Conservation (phyloP, 73 alveolate species). For the Symbiodinium natans region DNA sequence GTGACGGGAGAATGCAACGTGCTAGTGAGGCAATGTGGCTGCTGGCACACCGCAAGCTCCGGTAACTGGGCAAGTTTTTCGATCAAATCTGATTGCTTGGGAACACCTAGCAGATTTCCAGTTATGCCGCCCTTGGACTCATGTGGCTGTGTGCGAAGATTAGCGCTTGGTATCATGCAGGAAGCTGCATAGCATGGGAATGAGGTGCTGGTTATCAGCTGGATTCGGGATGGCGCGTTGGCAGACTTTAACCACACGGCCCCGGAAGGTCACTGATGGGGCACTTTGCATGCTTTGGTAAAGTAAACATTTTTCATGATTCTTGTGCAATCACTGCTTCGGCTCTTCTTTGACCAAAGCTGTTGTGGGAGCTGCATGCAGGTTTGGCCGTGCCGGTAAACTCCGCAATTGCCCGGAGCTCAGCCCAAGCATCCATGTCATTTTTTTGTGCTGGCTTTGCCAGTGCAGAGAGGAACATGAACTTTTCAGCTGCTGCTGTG, state of each 20-base stretch:
- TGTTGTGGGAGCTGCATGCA: too few species aligned
- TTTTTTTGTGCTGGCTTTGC: too few species aligned
- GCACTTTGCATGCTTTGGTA: not conserved
- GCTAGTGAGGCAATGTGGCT: constrained; percentile 22
- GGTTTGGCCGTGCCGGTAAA: constrained; percentile 70
- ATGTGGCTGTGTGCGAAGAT: not conserved
- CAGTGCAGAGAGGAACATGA: too few species aligned
- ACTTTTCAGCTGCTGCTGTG: too few species aligned
- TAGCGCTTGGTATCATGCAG: not conserved
- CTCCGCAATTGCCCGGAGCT: constrained; percentile 33
- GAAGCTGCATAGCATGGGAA: too few species aligned
- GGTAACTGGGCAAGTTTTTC: not conserved
- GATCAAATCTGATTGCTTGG: not conserved
- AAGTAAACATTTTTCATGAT: not conserved
- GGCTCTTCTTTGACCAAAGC: too few species aligned
- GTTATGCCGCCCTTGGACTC: too few species aligned
- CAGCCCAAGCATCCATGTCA: not conserved
- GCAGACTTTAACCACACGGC: constrained; percentile 12
- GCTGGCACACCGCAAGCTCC: constrained; percentile 51
- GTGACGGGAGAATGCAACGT: too few species aligned
- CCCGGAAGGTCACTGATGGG: constrained; percentile 21
- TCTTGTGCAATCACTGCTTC: too few species aligned
- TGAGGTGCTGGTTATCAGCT: constrained; percentile 54
- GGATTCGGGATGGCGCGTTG: constrained; percentile 61
- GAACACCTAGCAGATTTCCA: too few species aligned